Percentiles rank a stretch among this genome's conserved stretches.
phyloP scores from a whole-genome alignment of 2,329 filamentous ascomycete species.

The Myriosclerotinia scirpicola region DNA sequence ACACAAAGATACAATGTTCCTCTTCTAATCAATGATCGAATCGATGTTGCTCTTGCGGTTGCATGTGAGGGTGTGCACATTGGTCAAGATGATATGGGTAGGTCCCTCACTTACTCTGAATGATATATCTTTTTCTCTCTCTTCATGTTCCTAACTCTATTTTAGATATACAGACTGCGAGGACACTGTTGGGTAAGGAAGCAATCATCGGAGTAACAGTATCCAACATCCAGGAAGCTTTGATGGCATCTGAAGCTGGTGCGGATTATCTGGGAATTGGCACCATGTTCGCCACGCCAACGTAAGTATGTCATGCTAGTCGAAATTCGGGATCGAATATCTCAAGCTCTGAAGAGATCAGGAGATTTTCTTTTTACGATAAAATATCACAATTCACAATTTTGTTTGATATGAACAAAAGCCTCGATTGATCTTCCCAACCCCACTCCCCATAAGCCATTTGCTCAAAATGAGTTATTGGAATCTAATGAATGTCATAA shows the following conservation, averaged over 20 bases:
- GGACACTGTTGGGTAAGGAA: constrained; percentile 68
- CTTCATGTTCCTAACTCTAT: neutral
- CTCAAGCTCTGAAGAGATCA: neutral
- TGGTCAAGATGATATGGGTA: constrained; percentile 90
- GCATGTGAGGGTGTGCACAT: constrained; percentile 91
- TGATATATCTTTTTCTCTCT: constrained; percentile 1
- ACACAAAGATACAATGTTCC: constrained; percentile 70
- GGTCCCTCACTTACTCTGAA: constrained; percentile 34
- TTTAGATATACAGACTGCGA: constrained; percentile 62
- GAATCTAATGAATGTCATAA: constrained; percentile 3
- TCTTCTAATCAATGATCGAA: constrained; percentile 87
- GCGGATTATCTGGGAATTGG: constrained; percentile 91
- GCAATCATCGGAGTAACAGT: constrained; percentile 89
- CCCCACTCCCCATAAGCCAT: neutral
- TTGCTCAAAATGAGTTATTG: neutral
- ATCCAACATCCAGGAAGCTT: constrained; percentile 71
- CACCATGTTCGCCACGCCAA: constrained; percentile 82
- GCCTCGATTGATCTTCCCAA: neutral
- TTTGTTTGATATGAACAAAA: neutral
- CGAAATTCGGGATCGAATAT: neutral
- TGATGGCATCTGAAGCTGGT: constrained; percentile 69
- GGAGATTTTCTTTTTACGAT: neutral
- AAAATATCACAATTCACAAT: neutral
- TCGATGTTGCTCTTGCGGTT: constrained; percentile 83
- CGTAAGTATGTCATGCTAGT: constrained; percentile 48